Evolutionary conservation across 2,329 filamentous ascomycete genomes (phyloP).

Genomic region (Sarocladium brachiariae): DNA sequence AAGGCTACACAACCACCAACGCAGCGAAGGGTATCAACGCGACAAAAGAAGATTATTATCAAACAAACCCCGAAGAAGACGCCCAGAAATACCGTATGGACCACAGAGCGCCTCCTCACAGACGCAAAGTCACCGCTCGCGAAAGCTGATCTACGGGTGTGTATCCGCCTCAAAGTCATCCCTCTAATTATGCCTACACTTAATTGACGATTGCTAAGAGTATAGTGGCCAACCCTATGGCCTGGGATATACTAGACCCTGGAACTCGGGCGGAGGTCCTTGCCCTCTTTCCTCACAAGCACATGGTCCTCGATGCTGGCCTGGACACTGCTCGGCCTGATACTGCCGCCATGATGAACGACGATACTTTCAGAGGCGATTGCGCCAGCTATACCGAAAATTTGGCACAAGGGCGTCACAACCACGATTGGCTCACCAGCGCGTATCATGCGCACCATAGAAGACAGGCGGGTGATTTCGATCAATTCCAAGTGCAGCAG

Average conservation of each 20-base stretch:
- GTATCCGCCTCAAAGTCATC: slow-evolving; percentile 10
- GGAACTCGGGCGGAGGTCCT: slow-evolving; percentile 29
- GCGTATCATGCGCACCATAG: slow-evolving; percentile 45
- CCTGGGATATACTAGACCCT: slow-evolving; percentile 30
- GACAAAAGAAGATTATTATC: slow-evolving; percentile 16
- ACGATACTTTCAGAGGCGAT: slow-evolving; percentile 41
- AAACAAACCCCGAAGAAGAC: slow-evolving; percentile 13
- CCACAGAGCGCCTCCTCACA: slow-evolving; percentile 26
- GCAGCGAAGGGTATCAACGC: neutral
- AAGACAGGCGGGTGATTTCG: slow-evolving; percentile 42
- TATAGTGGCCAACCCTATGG: slow-evolving; percentile 29
- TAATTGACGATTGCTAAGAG: slow-evolving; percentile 18
- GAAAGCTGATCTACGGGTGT: slow-evolving; percentile 29
- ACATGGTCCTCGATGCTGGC: slow-evolving; percentile 30
- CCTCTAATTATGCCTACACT: neutral
- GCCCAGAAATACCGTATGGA: slow-evolving; percentile 29
- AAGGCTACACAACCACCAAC: too few species aligned
- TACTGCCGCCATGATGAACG: slow-evolving; percentile 35
- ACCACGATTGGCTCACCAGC: slow-evolving; percentile 44
- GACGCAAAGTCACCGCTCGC: slow-evolving; percentile 32
- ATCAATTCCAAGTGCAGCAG: slow-evolving; percentile 36
- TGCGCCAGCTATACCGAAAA: slow-evolving; percentile 39
- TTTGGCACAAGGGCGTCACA: slow-evolving; percentile 40
- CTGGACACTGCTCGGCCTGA: slow-evolving; percentile 33
- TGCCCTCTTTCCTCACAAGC: slow-evolving; percentile 29